A percentile compares a stretch with the other conserved stretches of the same genome.
These are phyloP conservation scores for Lachancea kluyveri DNA, from an alignment of 805 yeast genomes.

Conservation along the genomic window DNA sequence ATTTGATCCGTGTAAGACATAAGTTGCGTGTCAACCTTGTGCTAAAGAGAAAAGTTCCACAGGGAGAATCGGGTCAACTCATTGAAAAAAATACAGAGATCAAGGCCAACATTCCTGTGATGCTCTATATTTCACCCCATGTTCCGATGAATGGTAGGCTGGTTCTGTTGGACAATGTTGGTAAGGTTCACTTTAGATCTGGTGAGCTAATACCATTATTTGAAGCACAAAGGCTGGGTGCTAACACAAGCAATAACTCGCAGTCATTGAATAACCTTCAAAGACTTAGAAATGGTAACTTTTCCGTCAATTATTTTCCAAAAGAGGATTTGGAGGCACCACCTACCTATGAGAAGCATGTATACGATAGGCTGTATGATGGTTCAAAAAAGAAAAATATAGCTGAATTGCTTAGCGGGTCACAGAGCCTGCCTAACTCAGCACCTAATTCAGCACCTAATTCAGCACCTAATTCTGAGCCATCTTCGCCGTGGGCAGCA, in stretches of 20 bases:
- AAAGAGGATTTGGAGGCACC: constrained; percentile 54
- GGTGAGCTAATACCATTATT: constrained; percentile 32
- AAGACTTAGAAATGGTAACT: constrained; percentile 18
- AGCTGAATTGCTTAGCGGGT: neutral
- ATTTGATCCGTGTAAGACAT: constrained; percentile 69
- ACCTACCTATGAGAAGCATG: constrained; percentile 66
- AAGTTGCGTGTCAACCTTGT: constrained; percentile 69
- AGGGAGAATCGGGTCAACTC: constrained; percentile 36
- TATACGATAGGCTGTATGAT: constrained; percentile 60
- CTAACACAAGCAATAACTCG: constrained; percentile 3
- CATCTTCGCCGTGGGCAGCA: constrained; percentile 33
- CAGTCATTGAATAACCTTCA: constrained; percentile 5
- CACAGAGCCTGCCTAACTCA: neutral
- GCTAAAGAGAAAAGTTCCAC: constrained; percentile 31
- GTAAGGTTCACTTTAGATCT: constrained; percentile 37
- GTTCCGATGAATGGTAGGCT: constrained; percentile 47
- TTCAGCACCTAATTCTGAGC: constrained; percentile 4
- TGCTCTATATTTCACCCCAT: constrained; percentile 66
- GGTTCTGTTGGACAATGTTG: constrained; percentile 34
- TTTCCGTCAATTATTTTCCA: constrained; percentile 22
- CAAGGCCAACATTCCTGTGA: constrained; percentile 78
- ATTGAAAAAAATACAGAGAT: constrained; percentile 82
- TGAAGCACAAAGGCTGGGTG: constrained; percentile 5
- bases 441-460: too few relatives aligned
- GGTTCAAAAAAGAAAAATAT: constrained; percentile 17